Percentiles rank a stretch among this genome's conserved stretches.
Evolutionary conservation across 2,329 filamentous ascomycete species (phyloP).

Genomic region (Cladophialophora bantiana): DNA sequence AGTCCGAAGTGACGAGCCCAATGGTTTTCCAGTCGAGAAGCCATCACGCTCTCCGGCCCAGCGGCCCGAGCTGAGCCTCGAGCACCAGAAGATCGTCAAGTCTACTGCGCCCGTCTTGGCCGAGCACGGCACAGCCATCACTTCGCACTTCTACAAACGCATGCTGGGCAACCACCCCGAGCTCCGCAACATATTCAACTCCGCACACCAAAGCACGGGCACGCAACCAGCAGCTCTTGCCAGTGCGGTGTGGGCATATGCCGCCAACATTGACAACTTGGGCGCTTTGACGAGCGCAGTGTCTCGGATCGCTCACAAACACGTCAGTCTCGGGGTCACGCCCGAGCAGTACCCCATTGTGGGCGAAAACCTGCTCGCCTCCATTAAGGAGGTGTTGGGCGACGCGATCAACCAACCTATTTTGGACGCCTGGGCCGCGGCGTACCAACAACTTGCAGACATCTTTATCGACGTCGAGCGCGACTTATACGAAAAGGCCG

Average conservation of each 20-base stretch:
- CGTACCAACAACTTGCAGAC: slow-evolving; percentile 75
- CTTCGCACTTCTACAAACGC: slow-evolving; percentile 74
- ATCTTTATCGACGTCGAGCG: slow-evolving; percentile 73
- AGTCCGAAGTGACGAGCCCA: background rate
- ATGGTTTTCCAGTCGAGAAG: background rate
- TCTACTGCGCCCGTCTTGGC: slow-evolving; percentile 73
- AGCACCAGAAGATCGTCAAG: slow-evolving; percentile 71
- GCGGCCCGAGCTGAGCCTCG: slow-evolving; percentile 28
- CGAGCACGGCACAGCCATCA: slow-evolving; percentile 72
- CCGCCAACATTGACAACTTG: slow-evolving; percentile 73
- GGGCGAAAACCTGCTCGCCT: slow-evolving; percentile 70
- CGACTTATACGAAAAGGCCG: slow-evolving; percentile 60
- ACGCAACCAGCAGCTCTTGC: slow-evolving; percentile 75
- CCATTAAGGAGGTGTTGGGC: slow-evolving; percentile 72
- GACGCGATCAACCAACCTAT: slow-evolving; percentile 70
- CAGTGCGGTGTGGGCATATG: slow-evolving; percentile 72
- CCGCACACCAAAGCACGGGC: slow-evolving; percentile 71
- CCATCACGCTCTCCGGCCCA: background rate
- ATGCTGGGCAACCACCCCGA: slow-evolving; percentile 71
- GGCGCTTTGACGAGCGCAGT: slow-evolving; percentile 62
- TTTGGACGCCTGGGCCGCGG: slow-evolving; percentile 71
- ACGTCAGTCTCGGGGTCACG: slow-evolving; percentile 72
- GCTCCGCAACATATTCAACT: slow-evolving; percentile 75
- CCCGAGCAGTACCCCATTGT: slow-evolving; percentile 75
- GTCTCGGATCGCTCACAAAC: slow-evolving; percentile 78